Base-by-base conservation (phyloP, 805 yeast genomes). In the Starmerella asiatica region DNA sequence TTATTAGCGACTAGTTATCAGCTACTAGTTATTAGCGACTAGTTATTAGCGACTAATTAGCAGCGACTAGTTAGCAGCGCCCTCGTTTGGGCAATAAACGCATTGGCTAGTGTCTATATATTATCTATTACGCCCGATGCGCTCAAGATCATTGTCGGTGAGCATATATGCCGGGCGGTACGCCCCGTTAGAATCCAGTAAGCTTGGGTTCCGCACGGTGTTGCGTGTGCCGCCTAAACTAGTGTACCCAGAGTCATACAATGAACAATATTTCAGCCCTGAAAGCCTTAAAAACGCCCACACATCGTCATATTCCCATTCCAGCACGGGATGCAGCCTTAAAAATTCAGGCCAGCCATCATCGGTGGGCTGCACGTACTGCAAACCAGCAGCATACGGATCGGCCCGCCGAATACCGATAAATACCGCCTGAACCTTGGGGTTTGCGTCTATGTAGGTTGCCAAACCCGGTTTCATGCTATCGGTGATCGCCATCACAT, bases 351-450 rank as follows among this genome's bases (percentile, higher is more conserved):
- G 98, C 97, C 97, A 91, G 42, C 84, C 76, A 43, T 76, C 77
- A 54, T 88, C 95, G 0, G 98, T 91, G 29, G 54, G 59, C 54
- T 84, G 93, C 38, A 82, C 69, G 33, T 70, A 67, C 21, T 62
- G 45, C 34, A 88, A 62, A 17, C 62, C 49, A 2, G 62, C 64
- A 0, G 94, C 91, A 58, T 69, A 81, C 0, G 98, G 97, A 56
- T 91, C 98, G 2, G 83, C 74, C 41, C 79, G 68, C 39, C 98
- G 67, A 23, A 84, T 82, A 0, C 98, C 98, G 4, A 91, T 88
- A 21, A 88, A 67, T 0, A 91, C 76, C 3, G 88, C 79, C 52
- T 72, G 69, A n/a, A 82, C 64, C 4, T 64, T 50, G 1, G 75
- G 71, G 47, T 76, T 61, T 15, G 57, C 47, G 4, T 57, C 51